Evolutionary conservation across 2,329 filamentous ascomycete species (phyloP).

Genomic region (Penicillium sp.): DNA sequence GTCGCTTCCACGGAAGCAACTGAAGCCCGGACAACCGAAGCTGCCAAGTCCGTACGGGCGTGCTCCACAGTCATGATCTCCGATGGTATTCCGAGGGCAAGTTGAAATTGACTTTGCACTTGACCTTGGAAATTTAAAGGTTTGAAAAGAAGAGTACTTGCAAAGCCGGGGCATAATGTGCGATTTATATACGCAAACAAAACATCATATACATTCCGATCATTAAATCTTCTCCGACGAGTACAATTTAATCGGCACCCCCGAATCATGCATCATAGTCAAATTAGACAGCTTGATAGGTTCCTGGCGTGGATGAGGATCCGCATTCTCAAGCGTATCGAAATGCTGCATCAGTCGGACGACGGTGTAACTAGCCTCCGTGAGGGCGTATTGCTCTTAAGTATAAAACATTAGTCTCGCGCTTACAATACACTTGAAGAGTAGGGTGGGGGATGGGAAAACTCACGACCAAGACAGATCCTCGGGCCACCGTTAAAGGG

Average conservation of each 20-base stretch:
- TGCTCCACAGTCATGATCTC: too few relatives aligned
- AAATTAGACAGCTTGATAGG: conserved; percentile 32
- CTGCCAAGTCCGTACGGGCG: too few relatives aligned
- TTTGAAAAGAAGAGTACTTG: too few relatives aligned
- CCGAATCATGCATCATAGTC: conserved; percentile 33
- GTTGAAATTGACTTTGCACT: too few relatives aligned
- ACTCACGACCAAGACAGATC: conserved; percentile 43
- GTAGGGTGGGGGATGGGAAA: neutral
- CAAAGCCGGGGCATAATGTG: neutral
- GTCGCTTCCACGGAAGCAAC: too few relatives aligned
- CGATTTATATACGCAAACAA: neutral
- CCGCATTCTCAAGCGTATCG: conserved; percentile 36
- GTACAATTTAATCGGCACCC: conserved; percentile 29
- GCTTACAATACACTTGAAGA: too few relatives aligned
- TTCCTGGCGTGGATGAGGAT: conserved; percentile 27
- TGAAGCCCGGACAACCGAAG: too few relatives aligned
- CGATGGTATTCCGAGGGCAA: too few relatives aligned
- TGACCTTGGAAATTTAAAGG: too few relatives aligned
- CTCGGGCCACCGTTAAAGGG: conserved; percentile 42
- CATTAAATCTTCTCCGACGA: conserved; percentile 6
- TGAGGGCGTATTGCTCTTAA: conserved; percentile 44
- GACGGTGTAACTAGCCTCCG: conserved; percentile 42
- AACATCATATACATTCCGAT: neutral
- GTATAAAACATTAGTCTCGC: neutral
- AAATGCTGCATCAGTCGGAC: conserved; percentile 41